phyloP scores from a whole-genome alignment of 2,329 filamentous ascomycete genomes.

The Curvularia lunata region DNA sequence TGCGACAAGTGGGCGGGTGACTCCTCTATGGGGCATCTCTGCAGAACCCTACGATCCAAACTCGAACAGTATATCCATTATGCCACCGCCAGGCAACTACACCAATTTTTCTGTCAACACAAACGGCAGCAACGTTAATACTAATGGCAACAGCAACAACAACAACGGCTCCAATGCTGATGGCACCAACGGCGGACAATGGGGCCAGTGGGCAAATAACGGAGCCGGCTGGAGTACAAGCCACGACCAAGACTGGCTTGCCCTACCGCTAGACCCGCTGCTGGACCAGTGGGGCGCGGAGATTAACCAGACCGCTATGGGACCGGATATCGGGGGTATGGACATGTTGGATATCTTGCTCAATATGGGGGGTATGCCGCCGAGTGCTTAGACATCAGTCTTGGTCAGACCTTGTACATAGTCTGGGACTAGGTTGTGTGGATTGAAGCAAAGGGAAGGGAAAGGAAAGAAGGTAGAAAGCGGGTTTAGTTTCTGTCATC shows the following conservation, averaged over 20 bases:
- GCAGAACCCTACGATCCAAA: constrained; percentile 54
- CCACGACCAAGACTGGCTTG: constrained; percentile 63
- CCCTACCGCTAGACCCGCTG: constrained; percentile 66
- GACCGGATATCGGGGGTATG: constrained; percentile 68
- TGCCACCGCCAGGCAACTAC: constrained; percentile 54
- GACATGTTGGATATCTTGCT: constrained; percentile 59
- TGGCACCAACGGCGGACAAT: constrained; percentile 20
- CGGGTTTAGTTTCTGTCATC: too few species aligned
- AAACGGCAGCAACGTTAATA: constrained; percentile 18
- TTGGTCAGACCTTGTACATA: neutral
- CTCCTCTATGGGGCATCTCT: constrained; percentile 53
- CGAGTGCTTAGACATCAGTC: constrained; percentile 10
- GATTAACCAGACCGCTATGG: constrained; percentile 62
- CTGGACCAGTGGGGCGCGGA: constrained; percentile 64
- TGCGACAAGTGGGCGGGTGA: constrained; percentile 41
- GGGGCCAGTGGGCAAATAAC: constrained; percentile 33
- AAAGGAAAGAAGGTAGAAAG: neutral
- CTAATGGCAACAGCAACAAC: constrained; percentile 23
- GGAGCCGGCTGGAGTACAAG: constrained; percentile 29
- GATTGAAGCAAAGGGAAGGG: neutral
- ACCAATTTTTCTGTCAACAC: constrained; percentile 22
- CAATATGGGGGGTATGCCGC: constrained; percentile 46
- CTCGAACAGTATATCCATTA: constrained; percentile 53
- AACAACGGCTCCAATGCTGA: constrained; percentile 12
- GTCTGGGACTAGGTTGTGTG: neutral